Evolutionary conservation across 2,329 filamentous ascomycete genomes (phyloP).

Genomic region (Stenocarpella maydis): DNA sequence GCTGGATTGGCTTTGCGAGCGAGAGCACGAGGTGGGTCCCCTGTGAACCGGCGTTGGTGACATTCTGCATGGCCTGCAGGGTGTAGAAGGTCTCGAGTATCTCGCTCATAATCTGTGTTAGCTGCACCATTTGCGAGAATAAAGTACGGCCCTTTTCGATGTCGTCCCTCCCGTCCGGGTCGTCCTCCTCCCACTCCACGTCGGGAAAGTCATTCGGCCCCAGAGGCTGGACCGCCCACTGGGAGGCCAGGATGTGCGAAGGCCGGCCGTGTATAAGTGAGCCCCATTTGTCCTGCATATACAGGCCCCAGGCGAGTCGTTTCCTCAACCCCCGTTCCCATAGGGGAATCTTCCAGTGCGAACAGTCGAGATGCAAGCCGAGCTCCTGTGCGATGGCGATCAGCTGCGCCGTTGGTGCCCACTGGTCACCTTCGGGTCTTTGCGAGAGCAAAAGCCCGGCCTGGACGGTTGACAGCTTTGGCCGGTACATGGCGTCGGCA

Average conservation of each 20-base stretch:
- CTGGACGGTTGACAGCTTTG: conserved; percentile 64
- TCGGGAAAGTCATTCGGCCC: conserved; percentile 76
- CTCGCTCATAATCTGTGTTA: conserved; percentile 79
- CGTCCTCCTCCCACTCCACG: conserved; percentile 70
- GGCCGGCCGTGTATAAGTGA: conserved; percentile 85
- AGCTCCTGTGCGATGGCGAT: conserved; percentile 66
- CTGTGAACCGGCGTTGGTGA: conserved; percentile 71
- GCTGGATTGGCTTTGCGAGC: conserved; percentile 81
- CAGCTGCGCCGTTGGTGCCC: conserved; percentile 60
- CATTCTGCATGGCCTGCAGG: conserved; percentile 75
- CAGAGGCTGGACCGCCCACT: conserved; percentile 81
- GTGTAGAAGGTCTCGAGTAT: conserved; percentile 87
- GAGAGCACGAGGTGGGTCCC: conserved; percentile 77
- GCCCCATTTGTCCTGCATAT: conserved; percentile 78
- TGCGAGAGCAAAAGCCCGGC: conserved; percentile 63
- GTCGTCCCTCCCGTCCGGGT: conserved; percentile 69
- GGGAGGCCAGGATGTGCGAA: conserved; percentile 72
- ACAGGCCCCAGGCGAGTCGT: conserved; percentile 70
- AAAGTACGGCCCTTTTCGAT: conserved; percentile 73
- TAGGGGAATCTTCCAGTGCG: conserved; percentile 66
- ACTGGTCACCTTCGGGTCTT: conserved; percentile 54
- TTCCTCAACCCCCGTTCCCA: conserved; percentile 71
- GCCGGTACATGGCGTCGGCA: conserved; percentile 56
- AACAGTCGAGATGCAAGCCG: conserved; percentile 68
- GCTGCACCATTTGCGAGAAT: conserved; percentile 78